These are phyloP conservation scores for Hyaloperonospora brassicae DNA, from an alignment of 352 stramenopile species.

Conservation along the genomic window DNA sequence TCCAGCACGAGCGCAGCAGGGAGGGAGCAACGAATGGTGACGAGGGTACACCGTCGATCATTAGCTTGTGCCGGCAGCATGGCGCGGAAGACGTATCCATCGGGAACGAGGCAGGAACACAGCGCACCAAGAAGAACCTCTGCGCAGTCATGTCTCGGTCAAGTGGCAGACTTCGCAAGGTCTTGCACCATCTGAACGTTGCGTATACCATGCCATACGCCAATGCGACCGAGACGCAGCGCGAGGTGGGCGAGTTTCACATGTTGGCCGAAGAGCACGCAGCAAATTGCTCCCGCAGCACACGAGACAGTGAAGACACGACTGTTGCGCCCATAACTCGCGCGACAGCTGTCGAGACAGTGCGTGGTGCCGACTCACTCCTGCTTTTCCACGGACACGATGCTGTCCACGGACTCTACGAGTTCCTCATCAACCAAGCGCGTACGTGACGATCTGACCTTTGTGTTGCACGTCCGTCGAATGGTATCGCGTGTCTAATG, in stretches of 20 bases:
- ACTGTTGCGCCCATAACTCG: conserved; percentile 12
- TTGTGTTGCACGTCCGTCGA: not conserved
- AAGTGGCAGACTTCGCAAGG: conserved; percentile 51
- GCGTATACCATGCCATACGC: conserved; percentile 52
- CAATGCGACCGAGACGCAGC: conserved; percentile 30
- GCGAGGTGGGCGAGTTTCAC: conserved; percentile 38
- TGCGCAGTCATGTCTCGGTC: conserved; percentile 64
- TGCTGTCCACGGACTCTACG: conserved; percentile 59
- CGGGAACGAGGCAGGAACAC: conserved; percentile 1
- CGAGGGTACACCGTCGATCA: conserved; percentile 17
- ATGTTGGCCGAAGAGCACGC: conserved; percentile 40
- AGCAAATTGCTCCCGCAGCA: conserved; percentile 15
- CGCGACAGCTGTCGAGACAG: conserved; percentile 17
- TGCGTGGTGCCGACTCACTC: conserved; percentile 57
- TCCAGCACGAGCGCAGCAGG: conserved; percentile 25
- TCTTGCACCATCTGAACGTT: conserved; percentile 54
- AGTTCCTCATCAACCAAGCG: conserved; percentile 71
- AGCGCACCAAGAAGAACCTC: conserved; percentile 17
- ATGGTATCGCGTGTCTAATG: conserved; percentile 3
- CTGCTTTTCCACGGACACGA: conserved; percentile 56
- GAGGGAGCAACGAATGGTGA: not conserved
- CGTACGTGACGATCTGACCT: conserved; percentile 32
- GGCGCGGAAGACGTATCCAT: conserved; percentile 2
- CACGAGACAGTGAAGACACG: conserved; percentile 9
- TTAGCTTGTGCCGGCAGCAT: conserved; percentile 34